Base-by-base conservation (phyloP, 108 stramenopile genomes). In the Skeletonema costatum region DNA sequence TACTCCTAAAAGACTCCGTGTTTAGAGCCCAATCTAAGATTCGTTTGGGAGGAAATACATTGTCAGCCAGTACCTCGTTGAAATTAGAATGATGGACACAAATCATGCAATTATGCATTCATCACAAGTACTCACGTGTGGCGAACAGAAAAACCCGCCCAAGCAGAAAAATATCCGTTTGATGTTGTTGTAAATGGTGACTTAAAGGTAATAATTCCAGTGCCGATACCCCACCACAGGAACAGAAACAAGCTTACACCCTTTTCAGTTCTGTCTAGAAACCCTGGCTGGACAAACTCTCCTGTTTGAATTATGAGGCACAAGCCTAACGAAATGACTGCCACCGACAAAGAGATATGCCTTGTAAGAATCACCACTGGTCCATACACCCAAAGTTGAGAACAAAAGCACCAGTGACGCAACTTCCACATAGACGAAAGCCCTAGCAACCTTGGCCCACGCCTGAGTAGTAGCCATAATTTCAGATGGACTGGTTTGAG, bases 171-270 rank as follows among this genome's bases (percentile, higher is more conserved):
- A 35, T 79, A 84, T 12, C 83, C 83, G 32, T 84, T 84, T 10
- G 62, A 58, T 5, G 78, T 80, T 19, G 44, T 25, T 12, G 62
- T 33, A 48, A 80, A 84, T n/a, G 83, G 83, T 0, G 30, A 68
- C 39, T 36, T 48, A 50, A 84, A 84, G 12, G 83, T 91, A 36
- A 91, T 70, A 12, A 91, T 60, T 32, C 90, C 74, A 21, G 86
- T 81, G 12, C 83, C 88, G 21, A 89, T 62, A 13, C 74, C 71
- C 68, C 82, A 83, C 90, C 90, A 91, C 1, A 83, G 39, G 48
- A 89, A 85, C 30, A 87, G 46, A 36, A 82, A 73, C 16, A 81
- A 74, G 48, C 74, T 75, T 41, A 66, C 68, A 12, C 61, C 68
- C 63, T 81, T 81, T 56, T 81, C 80, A 21, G 51, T 19, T 46